Base-by-base conservation (phyloP, 2,329 filamentous ascomycete species). In the Colletotrichum siamense region DNA sequence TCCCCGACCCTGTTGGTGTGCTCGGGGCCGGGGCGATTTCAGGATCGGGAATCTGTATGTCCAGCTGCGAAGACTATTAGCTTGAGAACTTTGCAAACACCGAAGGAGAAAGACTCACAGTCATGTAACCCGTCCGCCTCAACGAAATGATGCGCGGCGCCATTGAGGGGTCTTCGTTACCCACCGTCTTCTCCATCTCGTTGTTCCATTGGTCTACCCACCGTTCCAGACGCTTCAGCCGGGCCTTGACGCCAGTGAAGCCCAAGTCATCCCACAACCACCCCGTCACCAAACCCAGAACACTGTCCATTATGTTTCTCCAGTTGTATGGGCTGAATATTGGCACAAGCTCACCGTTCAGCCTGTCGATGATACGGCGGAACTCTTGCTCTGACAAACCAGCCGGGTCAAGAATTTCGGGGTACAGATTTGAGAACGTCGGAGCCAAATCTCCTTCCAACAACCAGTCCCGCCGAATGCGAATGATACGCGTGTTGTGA, bases 241-340 rank as follows among this genome's bases (percentile, higher is more conserved):
- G 90, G 26, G 89, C 87, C 87, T 99, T 99, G 75, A 94, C 91
- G 10, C 90, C 92, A 5, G 95, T 95, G 44, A 95, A 86, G 3
- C 96, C 96, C 26, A 96, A 81, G 82, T 99, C 96, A 75, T 99
- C 97, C 95, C 96, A 99, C 39, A 99, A 81, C 95, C 96, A 99
- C 26, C 96, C 95, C 0, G 97, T 99, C 39, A 96, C 85, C 6
- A 98, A 88, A 3, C 96, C 96, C 79, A 99, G 83, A 13, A 95
- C 83, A 15, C 92, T 91, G 84, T 99, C 97, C 1, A 98, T 79
- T 81, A 96, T 92, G 79, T 98, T 98, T 67, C 95, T 89, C 80
- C 91, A 86, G 71, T 90, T 92, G 83, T 93, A 96, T 0, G 97
- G 96, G 81, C 94, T 92, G 83, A 98, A 98, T 0, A 94, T 93